Base-by-base conservation (phyloP, 2,329 filamentous ascomycete genomes). In the Fusarium sarcochroum region DNA sequence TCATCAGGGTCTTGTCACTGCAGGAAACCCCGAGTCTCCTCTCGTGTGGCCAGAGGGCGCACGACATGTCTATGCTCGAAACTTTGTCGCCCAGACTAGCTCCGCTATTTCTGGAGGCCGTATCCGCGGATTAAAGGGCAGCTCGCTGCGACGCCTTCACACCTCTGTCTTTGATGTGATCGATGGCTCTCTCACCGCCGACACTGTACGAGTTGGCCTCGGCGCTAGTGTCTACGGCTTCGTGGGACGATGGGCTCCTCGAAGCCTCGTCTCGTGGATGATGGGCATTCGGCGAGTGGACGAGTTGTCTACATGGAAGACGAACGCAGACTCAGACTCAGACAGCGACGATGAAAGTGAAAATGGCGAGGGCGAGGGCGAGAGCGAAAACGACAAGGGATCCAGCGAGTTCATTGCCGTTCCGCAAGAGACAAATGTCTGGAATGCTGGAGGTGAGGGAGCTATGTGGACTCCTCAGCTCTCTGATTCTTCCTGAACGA, bases 121-220 rank as follows among this genome's bases (percentile, higher is more conserved):
- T 53, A 84, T 86, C 78, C 87, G 85, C 70, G 90, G 86, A 14
- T 80, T 87, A 60, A 87, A 86, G 49, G 92, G 92, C 37, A 94
- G 90, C 64, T 90, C 91, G 5, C 84, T 97, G 45, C 86, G 93
- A 32, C 90, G 92, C 67, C 85, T 99, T 55, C 93, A 98, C 80
- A 91, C 93, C 75, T 90, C 92, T 3, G 91, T 99, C 11, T 97
- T 98, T 76, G 95, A 98, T 77, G 93, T 96, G 34, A 87, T 98
- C 55, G 90, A 93, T 68, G 86, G 88, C 42, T 87, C 84, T 18
- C 83, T 87, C 70, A 87, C 85, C 25, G 84, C 83, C 46, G 83
- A 87, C 35, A 87, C 92, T 2, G 87, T 95, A 68, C 90, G 93
- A 59, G 91, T 98, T 17, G 96, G 96, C 1, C 88, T 94, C 51